Evolutionary conservation across 2,329 filamentous ascomycete genomes (phyloP), one percentile per base, ranked within the genome.

Genomic region (Aureobasidium sp.): DNA sequence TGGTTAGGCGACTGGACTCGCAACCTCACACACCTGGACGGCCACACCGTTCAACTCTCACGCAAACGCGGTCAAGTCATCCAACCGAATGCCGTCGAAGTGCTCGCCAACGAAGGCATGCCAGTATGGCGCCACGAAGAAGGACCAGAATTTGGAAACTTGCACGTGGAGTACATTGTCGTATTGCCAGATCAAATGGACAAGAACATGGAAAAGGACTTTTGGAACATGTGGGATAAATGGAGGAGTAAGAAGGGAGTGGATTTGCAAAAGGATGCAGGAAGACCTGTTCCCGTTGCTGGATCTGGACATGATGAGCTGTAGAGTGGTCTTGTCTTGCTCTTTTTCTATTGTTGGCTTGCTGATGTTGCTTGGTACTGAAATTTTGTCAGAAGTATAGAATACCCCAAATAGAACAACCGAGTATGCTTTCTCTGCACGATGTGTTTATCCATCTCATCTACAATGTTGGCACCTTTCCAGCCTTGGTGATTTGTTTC

Each of bases 1-100:
- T 96, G 94, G 90, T 92, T 99, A 89, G 94, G 94, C 64, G 91
- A 87, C 69, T 99, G 94, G 94, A 87, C 87, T 16, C 85, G 94
- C 65, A 97, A 97, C 73, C 75, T 99, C 54, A 97, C 94, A 1
- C 94, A 99, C 74, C 79, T 99, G 2, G 94, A 99, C 72, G 90
- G 90, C 0, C 94, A 97, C 75, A 77, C 94, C 7, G 92, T 99
- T 0, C 85, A 83, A 30, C 81, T 99, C 1, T 81, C 83, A 7
- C 86, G 94, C 41, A 79, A 85, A 67, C 82, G 90, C 39, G 94
- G 94, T 1, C 76, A 92, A 67, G 86, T 94, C 25, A 81, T 97
- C 0, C 94, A 99, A 72, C 91, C 91, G 0, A 83, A 87, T 34
- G 82, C 89, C 10, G 86, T 97, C 7, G 92, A 99, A 68, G 86